Percentiles rank a stretch among this genome's conserved stretches.
Evolutionary conservation across 441 rosid species (phyloP).

Genomic region (Monsonia emarginata): DNA sequence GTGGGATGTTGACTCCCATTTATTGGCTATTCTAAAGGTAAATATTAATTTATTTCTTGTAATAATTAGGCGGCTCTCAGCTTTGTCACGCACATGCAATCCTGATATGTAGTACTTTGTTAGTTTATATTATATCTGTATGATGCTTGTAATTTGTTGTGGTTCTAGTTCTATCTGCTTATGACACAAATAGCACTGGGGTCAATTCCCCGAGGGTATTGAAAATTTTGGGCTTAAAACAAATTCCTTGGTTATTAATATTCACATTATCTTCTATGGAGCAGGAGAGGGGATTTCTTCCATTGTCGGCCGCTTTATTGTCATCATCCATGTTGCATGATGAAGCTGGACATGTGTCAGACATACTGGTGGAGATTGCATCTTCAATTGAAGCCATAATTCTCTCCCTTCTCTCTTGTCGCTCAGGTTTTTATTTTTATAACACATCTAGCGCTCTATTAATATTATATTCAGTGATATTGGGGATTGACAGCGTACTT

Average conservation of each 20-base stretch:
- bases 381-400: slow-evolving; percentile 67
- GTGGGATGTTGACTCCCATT: slow-evolving; percentile 60
- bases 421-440: slow-evolving; percentile 51
- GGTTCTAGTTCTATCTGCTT: not conserved
- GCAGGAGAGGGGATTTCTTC: slow-evolving; percentile 94
- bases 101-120: not conserved
- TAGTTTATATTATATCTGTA: not conserved
- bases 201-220: not conserved
- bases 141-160: not conserved
- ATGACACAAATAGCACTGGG: not conserved
- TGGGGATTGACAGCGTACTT: not conserved
- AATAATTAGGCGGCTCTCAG: not conserved
- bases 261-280: slow-evolving; percentile 24
- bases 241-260: slow-evolving; percentile 19
- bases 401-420: slow-evolving; percentile 73
- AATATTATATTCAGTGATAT: not conserved
- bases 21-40: slow-evolving; percentile 74
- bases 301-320: slow-evolving; percentile 86
- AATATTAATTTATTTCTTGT: slow-evolving; percentile 13
- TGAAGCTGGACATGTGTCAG: slow-evolving; percentile 42
- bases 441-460: not conserved
- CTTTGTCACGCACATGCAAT: not conserved
- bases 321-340: slow-evolving; percentile 53
- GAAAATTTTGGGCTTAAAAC: slow-evolving; percentile 5
- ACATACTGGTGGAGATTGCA: slow-evolving; percentile 46